phyloP scores from a whole-genome alignment of 345 rosid species.

The Acer campestre region DNA sequence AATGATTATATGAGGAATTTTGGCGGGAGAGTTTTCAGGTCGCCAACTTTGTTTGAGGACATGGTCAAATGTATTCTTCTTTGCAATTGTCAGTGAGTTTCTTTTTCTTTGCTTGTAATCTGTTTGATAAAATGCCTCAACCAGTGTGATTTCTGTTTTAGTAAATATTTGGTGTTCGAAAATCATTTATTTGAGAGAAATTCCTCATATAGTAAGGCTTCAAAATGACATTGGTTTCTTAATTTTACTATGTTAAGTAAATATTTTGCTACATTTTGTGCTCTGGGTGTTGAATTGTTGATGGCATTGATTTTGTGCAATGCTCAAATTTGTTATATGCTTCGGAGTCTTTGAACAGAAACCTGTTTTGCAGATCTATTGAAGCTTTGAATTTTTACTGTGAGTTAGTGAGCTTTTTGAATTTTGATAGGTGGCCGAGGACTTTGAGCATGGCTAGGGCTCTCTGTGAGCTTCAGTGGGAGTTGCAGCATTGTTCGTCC shows the following conservation, averaged over 20 bases:
- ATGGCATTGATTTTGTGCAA: no score
- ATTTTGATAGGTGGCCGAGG: slow-evolving; percentile 47
- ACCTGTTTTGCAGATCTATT: slow-evolving; percentile 18
- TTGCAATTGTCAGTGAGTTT: slow-evolving; percentile 50
- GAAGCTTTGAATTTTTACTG: background rate
- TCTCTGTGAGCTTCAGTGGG: slow-evolving; percentile 53
- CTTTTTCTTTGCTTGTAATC: background rate
- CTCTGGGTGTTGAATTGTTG: no score
- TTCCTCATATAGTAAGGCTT: no score
- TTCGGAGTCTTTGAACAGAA: background rate
- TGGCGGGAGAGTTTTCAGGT: slow-evolving; percentile 56
- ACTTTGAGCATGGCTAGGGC: slow-evolving; percentile 54
- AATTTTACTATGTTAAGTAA: no score
- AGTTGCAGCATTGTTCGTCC: slow-evolving; percentile 29
- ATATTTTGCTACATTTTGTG: no score
- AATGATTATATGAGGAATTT: slow-evolving; percentile 14
- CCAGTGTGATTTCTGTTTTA: background rate
- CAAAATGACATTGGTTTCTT: no score
- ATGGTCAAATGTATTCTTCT: slow-evolving; percentile 62
- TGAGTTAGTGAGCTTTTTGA: no score
- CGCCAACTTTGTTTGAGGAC: slow-evolving; percentile 64
- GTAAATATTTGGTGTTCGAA: no score
- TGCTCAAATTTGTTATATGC: no score
- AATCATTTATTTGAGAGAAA: no score
- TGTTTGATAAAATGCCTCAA: slow-evolving; percentile 2